Conservation (phyloP, 75 land plant genomes). For the Larix kaempferi region DNA sequence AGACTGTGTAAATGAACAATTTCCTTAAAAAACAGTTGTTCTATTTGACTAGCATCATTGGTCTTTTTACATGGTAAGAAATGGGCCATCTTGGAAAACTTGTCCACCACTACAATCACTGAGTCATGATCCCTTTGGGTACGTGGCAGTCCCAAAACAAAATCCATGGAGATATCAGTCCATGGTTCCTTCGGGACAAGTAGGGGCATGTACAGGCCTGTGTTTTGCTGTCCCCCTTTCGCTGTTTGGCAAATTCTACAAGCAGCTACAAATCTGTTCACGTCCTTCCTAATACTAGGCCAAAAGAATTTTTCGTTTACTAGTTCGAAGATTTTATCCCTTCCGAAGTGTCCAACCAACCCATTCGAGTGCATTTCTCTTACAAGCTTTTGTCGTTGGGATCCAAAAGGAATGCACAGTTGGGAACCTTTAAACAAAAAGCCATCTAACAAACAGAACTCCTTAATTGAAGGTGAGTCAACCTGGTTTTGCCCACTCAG, state of each 20-base stretch:
- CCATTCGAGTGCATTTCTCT: constrained; percentile 14
- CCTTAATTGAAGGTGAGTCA: neutral
- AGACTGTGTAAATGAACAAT: constrained; percentile 22
- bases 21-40: constrained; percentile 23
- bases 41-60: constrained; percentile 7
- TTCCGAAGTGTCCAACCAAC: constrained; percentile 13
- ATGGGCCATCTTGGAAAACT: constrained; percentile 37
- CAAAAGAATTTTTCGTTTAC: constrained; percentile 10
- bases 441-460: neutral
- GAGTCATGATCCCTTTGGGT: constrained; percentile 17
- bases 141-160: constrained; percentile 12
- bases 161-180: constrained; percentile 15
- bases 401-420: constrained; percentile 18
- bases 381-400: neutral
- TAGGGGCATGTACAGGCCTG: constrained; percentile 17
- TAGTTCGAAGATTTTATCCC: constrained; percentile 11
- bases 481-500: neutral
- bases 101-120: constrained; percentile 31
- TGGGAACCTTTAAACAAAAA: constrained; percentile 4
- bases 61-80: constrained; percentile 26
- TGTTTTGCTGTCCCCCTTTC: neutral
- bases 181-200: constrained; percentile 11
- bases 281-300: constrained; percentile 8
- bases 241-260: neutral
- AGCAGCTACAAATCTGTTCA: neutral